These are phyloP conservation scores for Rehmannia glutinosa DNA, from an alignment of 257 asterid species.

Conservation along the genomic window DNA sequence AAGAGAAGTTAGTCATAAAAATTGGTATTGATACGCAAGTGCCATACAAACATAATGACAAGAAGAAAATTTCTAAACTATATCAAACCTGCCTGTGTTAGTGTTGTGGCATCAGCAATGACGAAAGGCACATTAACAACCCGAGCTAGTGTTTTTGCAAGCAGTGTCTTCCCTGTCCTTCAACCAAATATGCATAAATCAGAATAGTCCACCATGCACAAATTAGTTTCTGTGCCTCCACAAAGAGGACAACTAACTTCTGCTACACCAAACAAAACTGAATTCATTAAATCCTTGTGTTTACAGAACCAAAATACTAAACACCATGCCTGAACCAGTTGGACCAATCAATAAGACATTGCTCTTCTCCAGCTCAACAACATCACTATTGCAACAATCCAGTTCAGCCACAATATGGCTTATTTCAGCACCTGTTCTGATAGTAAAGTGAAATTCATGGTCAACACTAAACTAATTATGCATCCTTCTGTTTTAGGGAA, in stretches of 20 bases:
- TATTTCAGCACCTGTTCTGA: slow-evolving; percentile 46
- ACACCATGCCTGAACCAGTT: slow-evolving; percentile 84
- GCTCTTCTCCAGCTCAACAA: slow-evolving; percentile 93
- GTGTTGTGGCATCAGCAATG: slow-evolving; percentile 86
- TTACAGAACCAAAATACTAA: slow-evolving; percentile 11
- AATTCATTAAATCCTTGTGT: neutral
- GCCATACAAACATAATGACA: slow-evolving; percentile 9
- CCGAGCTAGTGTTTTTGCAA: slow-evolving; percentile 96
- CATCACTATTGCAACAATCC: slow-evolving; percentile 40
- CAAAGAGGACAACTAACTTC: neutral
- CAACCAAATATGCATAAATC: slow-evolving; percentile 38
- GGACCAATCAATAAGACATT: slow-evolving; percentile 91
- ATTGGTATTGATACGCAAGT: neutral
- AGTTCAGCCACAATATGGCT: slow-evolving; percentile 30
- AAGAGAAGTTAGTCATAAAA: slow-evolving; percentile 8
- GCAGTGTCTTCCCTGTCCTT: slow-evolving; percentile 94
- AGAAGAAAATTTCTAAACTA: slow-evolving; percentile 18
- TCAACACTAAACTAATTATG: slow-evolving; percentile 9
- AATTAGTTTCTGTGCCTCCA: slow-evolving; percentile 1
- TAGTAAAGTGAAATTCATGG: slow-evolving; percentile 13
- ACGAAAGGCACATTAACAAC: slow-evolving; percentile 86
- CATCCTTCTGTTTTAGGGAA: slow-evolving; percentile 4
- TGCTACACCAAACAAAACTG: neutral
- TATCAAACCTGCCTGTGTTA: slow-evolving; percentile 95
- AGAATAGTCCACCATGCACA: slow-evolving; percentile 21